phyloP scores from a whole-genome alignment of 352 stramenopile genomes.

The Plasmopara muralis region DNA sequence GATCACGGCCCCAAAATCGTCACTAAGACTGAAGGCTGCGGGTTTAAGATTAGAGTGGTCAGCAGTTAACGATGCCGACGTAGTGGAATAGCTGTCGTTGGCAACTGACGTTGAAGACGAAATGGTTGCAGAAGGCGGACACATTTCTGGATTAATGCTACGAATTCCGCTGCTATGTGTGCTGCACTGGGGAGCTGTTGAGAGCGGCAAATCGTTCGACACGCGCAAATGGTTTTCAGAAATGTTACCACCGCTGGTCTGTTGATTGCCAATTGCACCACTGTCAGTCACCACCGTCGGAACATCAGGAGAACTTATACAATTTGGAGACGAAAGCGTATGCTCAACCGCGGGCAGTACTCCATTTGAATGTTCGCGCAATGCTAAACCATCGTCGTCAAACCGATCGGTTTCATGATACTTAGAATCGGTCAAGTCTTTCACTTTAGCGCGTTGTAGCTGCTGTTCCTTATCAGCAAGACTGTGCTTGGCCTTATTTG shows the following conservation, averaged over 20 bases:
- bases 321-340: background rate
- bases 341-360: background rate
- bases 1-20: slow-evolving; percentile 3
- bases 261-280: background rate
- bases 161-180: slow-evolving; percentile 20
- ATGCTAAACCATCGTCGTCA: slow-evolving; percentile 4
- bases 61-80: slow-evolving; percentile 15
- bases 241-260: slow-evolving; percentile 11
- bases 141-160: slow-evolving; percentile 17
- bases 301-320: background rate
- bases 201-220: slow-evolving; percentile 20
- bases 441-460: slow-evolving; percentile 7
- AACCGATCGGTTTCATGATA: background rate
- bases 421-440: slow-evolving; percentile 15
- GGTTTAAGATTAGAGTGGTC: slow-evolving; percentile 7
- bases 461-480: slow-evolving; percentile 11
- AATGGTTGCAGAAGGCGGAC: slow-evolving; percentile 18
- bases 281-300: background rate
- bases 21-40: background rate
- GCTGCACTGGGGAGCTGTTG: slow-evolving; percentile 14
- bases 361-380: background rate
- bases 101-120: slow-evolving; percentile 8
- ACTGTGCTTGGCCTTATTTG: slow-evolving; percentile 10
- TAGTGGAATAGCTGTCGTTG: slow-evolving; percentile 12
- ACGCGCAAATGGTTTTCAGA: slow-evolving; percentile 15